Base-by-base conservation (phyloP, 169 alveolate genomes). In the Cryptosporidium andersoni region DNA sequence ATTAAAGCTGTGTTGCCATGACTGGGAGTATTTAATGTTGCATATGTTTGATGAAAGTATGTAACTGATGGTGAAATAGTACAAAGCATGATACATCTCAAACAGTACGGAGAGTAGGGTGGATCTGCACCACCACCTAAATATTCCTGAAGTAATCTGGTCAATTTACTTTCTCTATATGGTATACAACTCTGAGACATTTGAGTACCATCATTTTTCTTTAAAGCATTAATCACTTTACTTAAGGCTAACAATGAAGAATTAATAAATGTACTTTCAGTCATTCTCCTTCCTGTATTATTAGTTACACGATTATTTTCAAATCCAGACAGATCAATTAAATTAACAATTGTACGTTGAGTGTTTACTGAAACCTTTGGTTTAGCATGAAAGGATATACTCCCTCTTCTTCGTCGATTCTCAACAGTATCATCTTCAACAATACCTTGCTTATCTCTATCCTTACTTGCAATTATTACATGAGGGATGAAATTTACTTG, bases 81-180 rank as follows among this genome's bases (percentile, higher is more conserved):
- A 47, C 81, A 67, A 37, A 81, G 36, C 89, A 81, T 81, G 2
- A 74, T 74, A 39, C 85, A 74, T 47, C 85, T 74, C 40, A 81
- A 37, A 14, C 81, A 67, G 55, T 55, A 66, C 8, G 89, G 89
- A 12, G 85, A 66, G 51, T 66, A 67, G 1, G 89, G 89, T 1
- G 82, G 82, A 43, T 63, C 85, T 7, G 80, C 82, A 36, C 89
- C 82, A 4, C 85, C 85, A 37, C 82, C 89, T 62, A 81, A 66
- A 16, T 64, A 81, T 42, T 81, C 82, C 4, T 81, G 89, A 14
- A 81, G 45, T 36, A 81, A 43, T 39, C 89, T 49, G 12, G 89
- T 81, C 8, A 81, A 63, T 64, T 81, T 81, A n/a, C 85, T 66
- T 60, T 81, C 82, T 39, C 89, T 67, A 64, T 81, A 81, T 42